Evolutionary conservation across 2,329 filamentous ascomycete genomes (phyloP), one percentile per base, ranked within the genome.

Genomic region (Claviceps pusilla): DNA sequence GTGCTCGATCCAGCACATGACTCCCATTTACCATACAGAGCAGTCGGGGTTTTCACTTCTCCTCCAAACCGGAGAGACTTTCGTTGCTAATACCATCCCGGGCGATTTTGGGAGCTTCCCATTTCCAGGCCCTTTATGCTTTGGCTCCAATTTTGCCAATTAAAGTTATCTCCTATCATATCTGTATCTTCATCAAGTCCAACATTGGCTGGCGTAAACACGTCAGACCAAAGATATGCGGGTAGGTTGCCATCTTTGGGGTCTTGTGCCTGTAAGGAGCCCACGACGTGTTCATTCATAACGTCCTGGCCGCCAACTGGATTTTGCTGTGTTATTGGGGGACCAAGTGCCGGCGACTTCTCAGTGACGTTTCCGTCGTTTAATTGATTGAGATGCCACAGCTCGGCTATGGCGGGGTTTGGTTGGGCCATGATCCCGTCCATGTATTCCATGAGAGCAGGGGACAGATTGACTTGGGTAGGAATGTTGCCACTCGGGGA

Each of bases 141-240:
- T 54, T 73, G 68, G 55, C 70, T 71, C 71, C 74, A 77, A 54
- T 71, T 70, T 50, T 75, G 70, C 74, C 74, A 77, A 57, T 76
- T 69, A 55, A 76, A 76, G 7, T 70, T 67, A 3, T 68, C 66
- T 2, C 72, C 71, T 55, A 70, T 60, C 61, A 72, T 68, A 41
- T 72, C 71, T 47, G 67, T 59, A 29, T 71, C 66, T 50, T 69
- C 68, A 7, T 57, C 46, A 31, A 59, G 52, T 19, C 62, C 62
- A 37, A 65, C 57, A 48, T 66, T 65, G 53, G 63, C 59, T 3
- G 59, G 56, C 16, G 64, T 62, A 51, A 67, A 69, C 3, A 61
- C 59, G 28, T 67, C 64, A 3, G 67, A 58, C 74, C 74, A 76
- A 5, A 74, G 58, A 61, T 69, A 74, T 0, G 72, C 69, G 1